Percentiles rank a stretch among this genome's conserved stretches.
Evolutionary conservation across 352 stramenopile species (phyloP).

Genomic region (Phytopythium boreale): DNA sequence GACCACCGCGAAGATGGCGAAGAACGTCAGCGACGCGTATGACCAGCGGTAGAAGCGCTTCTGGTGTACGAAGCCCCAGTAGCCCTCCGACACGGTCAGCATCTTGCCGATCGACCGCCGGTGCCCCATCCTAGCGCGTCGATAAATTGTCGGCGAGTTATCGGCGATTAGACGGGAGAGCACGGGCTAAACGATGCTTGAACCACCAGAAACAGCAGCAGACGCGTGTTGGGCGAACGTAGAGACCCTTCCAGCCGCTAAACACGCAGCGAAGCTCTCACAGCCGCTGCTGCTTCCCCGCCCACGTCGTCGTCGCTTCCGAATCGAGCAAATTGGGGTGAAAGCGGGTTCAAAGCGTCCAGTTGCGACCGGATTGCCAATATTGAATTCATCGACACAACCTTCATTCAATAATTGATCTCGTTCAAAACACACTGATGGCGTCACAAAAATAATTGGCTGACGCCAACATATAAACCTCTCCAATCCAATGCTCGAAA

Average conservation of each 20-base stretch:
- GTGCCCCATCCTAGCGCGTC: conserved; percentile 42
- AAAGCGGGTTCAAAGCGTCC: neutral
- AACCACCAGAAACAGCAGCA: neutral
- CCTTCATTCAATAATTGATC: too few relatives aligned
- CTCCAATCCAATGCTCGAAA: too few relatives aligned
- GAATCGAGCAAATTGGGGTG: neutral
- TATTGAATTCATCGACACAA: neutral
- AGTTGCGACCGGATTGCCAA: neutral
- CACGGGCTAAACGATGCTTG: neutral
- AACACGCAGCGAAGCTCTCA: too few relatives aligned
- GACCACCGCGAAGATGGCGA: neutral
- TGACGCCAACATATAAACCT: too few relatives aligned
- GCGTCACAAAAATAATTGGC: too few relatives aligned
- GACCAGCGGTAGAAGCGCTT: neutral
- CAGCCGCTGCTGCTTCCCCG: neutral
- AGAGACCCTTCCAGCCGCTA: neutral
- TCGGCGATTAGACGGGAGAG: neutral
- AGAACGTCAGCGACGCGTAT: neutral
- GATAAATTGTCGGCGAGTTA: neutral
- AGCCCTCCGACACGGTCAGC: conserved; percentile 69
- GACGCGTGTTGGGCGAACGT: neutral
- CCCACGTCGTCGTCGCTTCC: neutral
- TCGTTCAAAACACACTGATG: too few relatives aligned
- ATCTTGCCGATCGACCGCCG: conserved; percentile 61
- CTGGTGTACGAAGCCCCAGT: conserved; percentile 37